Evolutionary conservation across 139 green algal species (phyloP).

Genomic region (Trebouxia sp.): DNA sequence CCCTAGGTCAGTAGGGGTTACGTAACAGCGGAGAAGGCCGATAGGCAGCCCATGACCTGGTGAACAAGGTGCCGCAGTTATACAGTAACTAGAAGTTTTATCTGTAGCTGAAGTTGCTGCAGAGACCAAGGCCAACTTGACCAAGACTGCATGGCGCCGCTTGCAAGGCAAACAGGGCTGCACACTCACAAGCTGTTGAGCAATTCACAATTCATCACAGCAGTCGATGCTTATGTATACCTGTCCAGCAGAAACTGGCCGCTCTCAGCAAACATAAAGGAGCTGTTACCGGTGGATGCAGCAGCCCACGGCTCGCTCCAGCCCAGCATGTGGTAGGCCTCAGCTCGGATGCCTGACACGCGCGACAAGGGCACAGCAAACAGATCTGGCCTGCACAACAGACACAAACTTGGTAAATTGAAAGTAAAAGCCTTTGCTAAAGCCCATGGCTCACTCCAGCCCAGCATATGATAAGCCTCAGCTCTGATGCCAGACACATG

Average conservation of each 20-base stretch:
- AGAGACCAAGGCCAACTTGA: no score
- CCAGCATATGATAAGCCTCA: constrained; percentile 29
- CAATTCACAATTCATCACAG: no score
- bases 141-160: no score
- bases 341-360: constrained; percentile 4
- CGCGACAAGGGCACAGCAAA: constrained; percentile 34
- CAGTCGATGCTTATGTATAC: not conserved
- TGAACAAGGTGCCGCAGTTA: no score
- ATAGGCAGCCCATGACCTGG: no score
- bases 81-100: no score
- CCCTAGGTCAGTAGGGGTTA: no score
- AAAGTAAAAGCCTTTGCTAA: no score
- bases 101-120: no score
- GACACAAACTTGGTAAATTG: no score
- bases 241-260: constrained; percentile 60
- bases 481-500: not conserved
- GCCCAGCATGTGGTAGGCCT: constrained; percentile 30
- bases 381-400: constrained; percentile 28
- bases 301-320: not conserved
- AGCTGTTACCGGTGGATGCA: not conserved
- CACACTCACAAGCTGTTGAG: not conserved
- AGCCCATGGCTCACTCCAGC: constrained; percentile 10
- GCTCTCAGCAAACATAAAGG: constrained; percentile 41
- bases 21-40: no score
- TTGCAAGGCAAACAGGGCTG: not conserved